Conservation (phyloP, 108 stramenopile genomes). For the Cyclostephanos tholiformis region DNA sequence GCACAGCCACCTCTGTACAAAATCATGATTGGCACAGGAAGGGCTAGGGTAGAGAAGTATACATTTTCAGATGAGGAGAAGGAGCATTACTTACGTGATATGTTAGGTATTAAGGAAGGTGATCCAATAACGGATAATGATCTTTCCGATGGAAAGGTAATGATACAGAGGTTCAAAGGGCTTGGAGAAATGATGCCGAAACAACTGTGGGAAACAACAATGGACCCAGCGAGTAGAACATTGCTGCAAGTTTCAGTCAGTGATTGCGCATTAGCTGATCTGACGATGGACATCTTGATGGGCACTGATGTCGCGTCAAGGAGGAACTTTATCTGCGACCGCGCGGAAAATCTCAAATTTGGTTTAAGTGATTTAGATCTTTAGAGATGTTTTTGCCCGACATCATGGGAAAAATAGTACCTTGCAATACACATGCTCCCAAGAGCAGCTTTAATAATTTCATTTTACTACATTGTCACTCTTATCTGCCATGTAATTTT, state of each 20-base stretch:
- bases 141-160: slow-evolving; percentile 61
- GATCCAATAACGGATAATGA: slow-evolving; percentile 39
- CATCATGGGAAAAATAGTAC: no score
- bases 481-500: no score
- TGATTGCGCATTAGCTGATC: slow-evolving; percentile 87
- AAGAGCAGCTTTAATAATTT: no score
- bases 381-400: slow-evolving; percentile 31
- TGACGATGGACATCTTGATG: slow-evolving; percentile 87
- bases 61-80: slow-evolving; percentile 74
- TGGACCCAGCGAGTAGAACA: slow-evolving; percentile 86
- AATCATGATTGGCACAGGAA: slow-evolving; percentile 73
- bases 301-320: slow-evolving; percentile 89
- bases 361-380: slow-evolving; percentile 89
- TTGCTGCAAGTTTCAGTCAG: slow-evolving; percentile 86
- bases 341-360: slow-evolving; percentile 76
- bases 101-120: slow-evolving; percentile 46
- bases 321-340: slow-evolving; percentile 79
- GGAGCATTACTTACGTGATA: slow-evolving; percentile 49
- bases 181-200: slow-evolving; percentile 97
- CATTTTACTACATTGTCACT: no score
- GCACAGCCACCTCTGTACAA: slow-evolving; percentile 97
- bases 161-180: slow-evolving; percentile 86
- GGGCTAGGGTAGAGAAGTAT: slow-evolving; percentile 58
- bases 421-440: no score
- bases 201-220: slow-evolving; percentile 95